Evolutionary conservation across 371 early-diverging fungal species (phyloP).

Genomic region (Mucor saturninus): DNA sequence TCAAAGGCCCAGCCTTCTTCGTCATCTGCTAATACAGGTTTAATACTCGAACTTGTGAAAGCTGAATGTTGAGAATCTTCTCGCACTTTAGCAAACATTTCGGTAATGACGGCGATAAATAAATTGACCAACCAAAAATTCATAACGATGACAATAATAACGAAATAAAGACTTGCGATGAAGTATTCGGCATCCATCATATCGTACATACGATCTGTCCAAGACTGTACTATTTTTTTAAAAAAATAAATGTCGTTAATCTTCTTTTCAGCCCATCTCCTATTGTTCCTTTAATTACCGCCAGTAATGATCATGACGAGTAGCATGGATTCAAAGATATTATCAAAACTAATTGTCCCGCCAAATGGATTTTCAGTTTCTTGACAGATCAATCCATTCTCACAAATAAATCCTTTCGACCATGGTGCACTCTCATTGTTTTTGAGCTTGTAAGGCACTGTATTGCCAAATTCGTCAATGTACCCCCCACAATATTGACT

Average conservation of each 20-base stretch:
- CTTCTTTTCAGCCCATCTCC: no score
- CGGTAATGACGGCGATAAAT: conserved; percentile 74
- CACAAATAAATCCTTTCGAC: conserved; percentile 67
- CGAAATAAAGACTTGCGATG: conserved; percentile 64
- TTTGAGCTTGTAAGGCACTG: conserved; percentile 32
- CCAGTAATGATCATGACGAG: conserved; percentile 60
- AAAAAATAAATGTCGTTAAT: background rate
- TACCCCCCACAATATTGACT: conserved; percentile 61
- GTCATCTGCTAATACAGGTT: conserved; percentile 52
- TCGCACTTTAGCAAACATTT: conserved; percentile 75
- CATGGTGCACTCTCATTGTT: conserved; percentile 32
- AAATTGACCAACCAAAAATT: conserved; percentile 75
- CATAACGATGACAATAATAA: conserved; percentile 66
- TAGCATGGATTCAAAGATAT: conserved; percentile 62
- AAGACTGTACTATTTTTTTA: conserved; percentile 59
- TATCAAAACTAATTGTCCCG: conserved; percentile 65
- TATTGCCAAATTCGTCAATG: conserved; percentile 21
- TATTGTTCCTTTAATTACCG: conserved; percentile 28
- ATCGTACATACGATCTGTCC: conserved; percentile 74
- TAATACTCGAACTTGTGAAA: conserved; percentile 54
- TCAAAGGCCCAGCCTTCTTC: conserved; percentile 55
- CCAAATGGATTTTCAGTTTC: conserved; percentile 56
- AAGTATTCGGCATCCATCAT: conserved; percentile 71
- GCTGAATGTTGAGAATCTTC: conserved; percentile 72
- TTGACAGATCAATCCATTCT: conserved; percentile 54